Evolutionary conservation across 2,329 filamentous ascomycete species (phyloP), one percentile per base, ranked within the genome.

Genomic region (Botrytis deweyae): DNA sequence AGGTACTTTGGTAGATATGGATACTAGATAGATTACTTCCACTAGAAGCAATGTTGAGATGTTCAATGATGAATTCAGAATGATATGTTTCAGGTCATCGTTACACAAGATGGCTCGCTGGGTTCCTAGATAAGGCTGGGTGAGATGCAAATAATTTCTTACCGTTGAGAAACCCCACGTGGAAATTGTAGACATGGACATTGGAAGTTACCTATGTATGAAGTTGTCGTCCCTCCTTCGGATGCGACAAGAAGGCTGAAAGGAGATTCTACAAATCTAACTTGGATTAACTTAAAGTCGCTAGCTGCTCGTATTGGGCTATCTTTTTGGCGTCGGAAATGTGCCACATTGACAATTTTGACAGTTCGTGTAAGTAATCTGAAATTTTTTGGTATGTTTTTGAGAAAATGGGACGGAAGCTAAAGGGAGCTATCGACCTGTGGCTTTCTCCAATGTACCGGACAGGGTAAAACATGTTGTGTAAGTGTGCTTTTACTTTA

Each of bases 161-260:
- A 7, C 62, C 61, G 38, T 72, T 44, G 29, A 46, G 62, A 46
- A 67, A 20, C 61, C 38, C 62, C 69, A 72, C 62, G 62, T 72
- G 70, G 62, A 65, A 67, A 36, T 46, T 55, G 63, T n/a, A n/a
- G 49, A n/a, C 59, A 42, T 55, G 62, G 46, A 36, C 2, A n/a
- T 44, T 33, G 33, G 62, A 44, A 5, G 20, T 44, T 25, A 36
- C 10, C 49, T 55, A n/a, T n/a, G 25, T 16, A 55, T 55, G 14
- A 58, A 61, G 36, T 72, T 58, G 12, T 42, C 36, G 70, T 25
- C 36, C 18, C 16, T 55, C 65, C 29, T 46, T 36, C 33, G n/a
- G 33, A 40, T 58, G 40, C 7, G 46, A 58, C 46, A n/a, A 71
- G 69, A 55, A 68, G 46, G 33, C 20, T 8, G 22, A 58, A 33